Evolutionary conservation across 768 basidiomycete species (phyloP).

Genomic region (Podaxis mareebaensis): DNA sequence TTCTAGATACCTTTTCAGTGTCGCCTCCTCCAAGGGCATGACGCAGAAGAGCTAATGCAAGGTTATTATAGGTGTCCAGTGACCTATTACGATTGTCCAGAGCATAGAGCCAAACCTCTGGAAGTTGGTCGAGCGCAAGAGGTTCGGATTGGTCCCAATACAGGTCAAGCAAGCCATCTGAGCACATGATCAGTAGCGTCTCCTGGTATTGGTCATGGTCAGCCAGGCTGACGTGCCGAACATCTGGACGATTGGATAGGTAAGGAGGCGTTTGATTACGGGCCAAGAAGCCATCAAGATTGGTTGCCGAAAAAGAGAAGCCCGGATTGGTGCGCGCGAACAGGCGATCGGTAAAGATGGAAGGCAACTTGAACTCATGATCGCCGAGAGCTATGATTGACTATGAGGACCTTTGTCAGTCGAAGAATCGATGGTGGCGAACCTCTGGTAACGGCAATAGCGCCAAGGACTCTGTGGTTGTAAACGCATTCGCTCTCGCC

Average conservation of each 20-base stretch:
- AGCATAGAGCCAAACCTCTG: conserved; percentile 37
- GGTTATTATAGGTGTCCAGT: conserved; percentile 19
- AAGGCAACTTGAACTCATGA: conserved; percentile 53
- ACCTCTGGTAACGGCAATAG: conserved; percentile 60
- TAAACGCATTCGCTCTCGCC: conserved; percentile 44
- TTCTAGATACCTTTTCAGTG: conserved; percentile 39
- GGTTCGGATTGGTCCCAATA: conserved; percentile 31
- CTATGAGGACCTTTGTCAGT: not conserved
- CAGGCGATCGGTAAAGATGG: conserved; percentile 44
- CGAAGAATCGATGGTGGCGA: conserved; percentile 15
- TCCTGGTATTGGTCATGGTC: conserved; percentile 22
- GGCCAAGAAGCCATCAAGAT: conserved; percentile 41
- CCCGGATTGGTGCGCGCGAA: conserved; percentile 43
- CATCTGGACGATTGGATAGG: conserved; percentile 43
- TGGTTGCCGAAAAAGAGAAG: conserved; percentile 33
- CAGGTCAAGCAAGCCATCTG: conserved; percentile 53
- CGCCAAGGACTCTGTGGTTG: conserved; percentile 50
- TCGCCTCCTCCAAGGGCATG: conserved; percentile 47
- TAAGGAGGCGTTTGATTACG: conserved; percentile 56
- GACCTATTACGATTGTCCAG: conserved; percentile 19
- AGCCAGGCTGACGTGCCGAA: conserved; percentile 38
- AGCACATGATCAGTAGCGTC: conserved; percentile 43
- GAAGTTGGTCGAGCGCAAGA: conserved; percentile 28
- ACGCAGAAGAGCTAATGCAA: conserved; percentile 43
- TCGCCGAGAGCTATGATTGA: conserved; percentile 49